Conservation (phyloP, 345 rosid species). For the Aurinia saxatilis region DNA sequence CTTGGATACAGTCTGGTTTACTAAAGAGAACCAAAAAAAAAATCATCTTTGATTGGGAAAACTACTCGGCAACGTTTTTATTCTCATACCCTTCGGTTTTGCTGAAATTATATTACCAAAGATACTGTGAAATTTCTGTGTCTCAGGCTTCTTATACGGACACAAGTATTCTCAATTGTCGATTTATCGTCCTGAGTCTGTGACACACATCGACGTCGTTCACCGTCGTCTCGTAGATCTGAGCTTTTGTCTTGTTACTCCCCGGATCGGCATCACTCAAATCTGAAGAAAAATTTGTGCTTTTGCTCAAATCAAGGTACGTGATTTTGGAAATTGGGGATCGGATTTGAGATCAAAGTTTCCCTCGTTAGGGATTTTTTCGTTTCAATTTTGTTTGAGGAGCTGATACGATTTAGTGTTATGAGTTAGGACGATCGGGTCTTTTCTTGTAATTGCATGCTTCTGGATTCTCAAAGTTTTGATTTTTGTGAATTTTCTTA, state of each 20-base stretch:
- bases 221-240: conserved; percentile 19
- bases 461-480: too few relatives aligned
- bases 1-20: neutral
- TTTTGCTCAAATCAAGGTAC: conserved; percentile 11
- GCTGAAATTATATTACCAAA: neutral
- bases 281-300: neutral
- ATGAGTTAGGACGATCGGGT: too few relatives aligned
- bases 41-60: too few relatives aligned
- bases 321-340: neutral
- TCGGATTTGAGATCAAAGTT: too few relatives aligned
- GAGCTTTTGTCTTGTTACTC: neutral
- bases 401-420: too few relatives aligned
- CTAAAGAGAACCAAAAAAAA: too few relatives aligned
- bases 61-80: neutral
- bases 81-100: conserved; percentile 2
- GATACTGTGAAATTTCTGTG: neutral
- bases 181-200: conserved; percentile 10
- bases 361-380: too few relatives aligned
- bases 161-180: neutral
- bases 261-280: conserved; percentile 1
- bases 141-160: neutral
- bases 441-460: too few relatives aligned
- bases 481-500: too few relatives aligned
- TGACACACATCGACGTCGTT: conserved; percentile 22
- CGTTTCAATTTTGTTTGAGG: too few relatives aligned